phyloP scores from a whole-genome alignment of 306 rosid genomes.

The Malus asiatica region DNA sequence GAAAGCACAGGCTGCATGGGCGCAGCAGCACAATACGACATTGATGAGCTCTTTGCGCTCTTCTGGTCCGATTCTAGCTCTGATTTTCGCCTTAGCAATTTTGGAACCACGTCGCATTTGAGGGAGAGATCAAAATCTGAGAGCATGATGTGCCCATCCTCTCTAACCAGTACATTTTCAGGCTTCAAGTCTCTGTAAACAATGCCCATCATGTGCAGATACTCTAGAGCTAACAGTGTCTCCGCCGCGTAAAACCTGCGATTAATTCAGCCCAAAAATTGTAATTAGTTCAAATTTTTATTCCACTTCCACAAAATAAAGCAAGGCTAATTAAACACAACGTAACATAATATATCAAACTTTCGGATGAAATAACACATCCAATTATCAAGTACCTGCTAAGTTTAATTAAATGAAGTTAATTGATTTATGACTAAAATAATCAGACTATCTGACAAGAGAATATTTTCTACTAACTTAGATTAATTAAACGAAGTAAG shows the following conservation, averaged over 20 bases:
- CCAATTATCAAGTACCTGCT: too few species aligned
- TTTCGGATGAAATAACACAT: too few species aligned
- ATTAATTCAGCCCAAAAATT: not conserved
- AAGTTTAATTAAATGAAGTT: too few species aligned
- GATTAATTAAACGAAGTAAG: not conserved
- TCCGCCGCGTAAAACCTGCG: conserved; percentile 88
- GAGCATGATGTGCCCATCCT: conserved; percentile 93
- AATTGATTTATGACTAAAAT: too few species aligned
- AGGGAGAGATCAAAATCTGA: conserved; percentile 93
- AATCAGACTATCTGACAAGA: not conserved
- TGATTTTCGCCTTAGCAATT: conserved; percentile 44
- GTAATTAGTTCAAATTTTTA: not conserved
- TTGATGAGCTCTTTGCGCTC: conserved; percentile 25
- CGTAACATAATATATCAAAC: too few species aligned
- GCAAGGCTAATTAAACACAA: not conserved
- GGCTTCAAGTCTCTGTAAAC: conserved; percentile 96
- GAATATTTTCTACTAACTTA: not conserved
- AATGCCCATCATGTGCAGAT: conserved; percentile 98
- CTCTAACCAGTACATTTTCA: conserved; percentile 86
- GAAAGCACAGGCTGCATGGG: conserved; percentile 90
- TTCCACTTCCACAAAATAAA: not conserved
- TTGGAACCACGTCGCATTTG: conserved; percentile 88
- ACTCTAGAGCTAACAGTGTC: conserved; percentile 74
- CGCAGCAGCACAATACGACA: conserved; percentile 48
- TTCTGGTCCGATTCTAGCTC: conserved; percentile 21